Evolutionary conservation across 2,329 filamentous ascomycete genomes (phyloP), one percentile per base, ranked within the genome.

Genomic region (Pseudocercospora musae): DNA sequence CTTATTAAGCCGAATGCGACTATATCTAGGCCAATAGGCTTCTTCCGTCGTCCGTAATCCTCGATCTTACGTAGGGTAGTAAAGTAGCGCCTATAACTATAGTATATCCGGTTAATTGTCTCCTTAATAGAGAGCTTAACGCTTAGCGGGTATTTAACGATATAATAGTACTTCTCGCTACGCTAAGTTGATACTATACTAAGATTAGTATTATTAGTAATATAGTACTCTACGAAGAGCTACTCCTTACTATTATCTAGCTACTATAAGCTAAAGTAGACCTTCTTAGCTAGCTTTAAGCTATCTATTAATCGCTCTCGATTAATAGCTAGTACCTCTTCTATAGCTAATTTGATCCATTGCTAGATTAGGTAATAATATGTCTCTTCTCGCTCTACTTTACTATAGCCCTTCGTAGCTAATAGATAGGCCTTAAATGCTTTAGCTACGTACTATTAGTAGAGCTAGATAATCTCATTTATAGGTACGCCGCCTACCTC

Each of bases 111-210:
- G 21, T 46, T 23, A 37, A 52, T 25, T 56, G 63, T 56, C 48
- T 33, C 20, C 64, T 66, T 57, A 62, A 64, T 29, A 50, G 48
- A 18, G 59, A 57, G 37, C 7, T 31, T 7, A 59, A 66, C 49
- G 59, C 61, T 52, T 48, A 62, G 9, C 9, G 55, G 54, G 46
- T 21, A 37, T 59, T 18, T 46, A 58, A 27, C 23, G 11, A 27
- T 15, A 21, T 21, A 42, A 7, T 31, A 42, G n/a, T 42, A 42
- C 18, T 42, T 42, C 40, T 42, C 10, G 10, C 40, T 42, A 42
- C 10, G 10, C 18, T 42, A 42, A 11, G 10, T 42, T 6, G 13
- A 15, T 4, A 10, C 37, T 42, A 42, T 42, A 42, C 13, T n/a
- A n/a, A 42, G 40, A 20, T 42, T 56, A 48, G 10, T 6, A 57